Evolutionary conservation across 164 flowering plant genomes (phyloP).

Genomic region (Kingdonia uniflora): DNA sequence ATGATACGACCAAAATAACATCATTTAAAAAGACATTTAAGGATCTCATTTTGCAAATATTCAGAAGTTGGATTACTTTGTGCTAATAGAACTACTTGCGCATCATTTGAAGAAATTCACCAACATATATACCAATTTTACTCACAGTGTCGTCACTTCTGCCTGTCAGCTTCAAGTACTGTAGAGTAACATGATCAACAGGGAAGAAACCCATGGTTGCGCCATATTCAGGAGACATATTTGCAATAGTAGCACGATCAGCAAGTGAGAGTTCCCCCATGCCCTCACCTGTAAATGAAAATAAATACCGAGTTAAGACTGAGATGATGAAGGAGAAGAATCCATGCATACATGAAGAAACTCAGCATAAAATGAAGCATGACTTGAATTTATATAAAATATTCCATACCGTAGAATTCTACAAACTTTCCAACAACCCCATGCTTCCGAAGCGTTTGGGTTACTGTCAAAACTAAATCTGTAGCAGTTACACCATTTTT

Average conservation of each 20-base stretch:
- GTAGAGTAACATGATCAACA: slow-evolving; percentile 85
- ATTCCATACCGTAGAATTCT: slow-evolving; percentile 75
- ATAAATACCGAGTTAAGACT: not conserved
- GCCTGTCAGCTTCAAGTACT: slow-evolving; percentile 82
- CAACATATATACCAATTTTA: not conserved
- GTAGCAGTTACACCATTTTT: slow-evolving; percentile 67
- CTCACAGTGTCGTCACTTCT: slow-evolving; percentile 92
- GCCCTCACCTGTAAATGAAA: slow-evolving; percentile 53
- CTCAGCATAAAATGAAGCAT: too few relatives aligned
- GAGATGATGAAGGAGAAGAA: too few relatives aligned
- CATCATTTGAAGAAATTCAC: too few relatives aligned
- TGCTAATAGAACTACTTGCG: too few relatives aligned
- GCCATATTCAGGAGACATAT: slow-evolving; percentile 98
- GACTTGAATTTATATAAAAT: not conserved
- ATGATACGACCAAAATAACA: too few relatives aligned
- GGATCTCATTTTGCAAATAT: too few relatives aligned
- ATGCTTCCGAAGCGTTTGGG: slow-evolving; percentile 90
- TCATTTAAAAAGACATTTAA: too few relatives aligned
- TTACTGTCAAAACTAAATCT: slow-evolving; percentile 87
- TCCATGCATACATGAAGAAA: too few relatives aligned
- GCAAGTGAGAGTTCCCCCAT: slow-evolving; percentile 75
- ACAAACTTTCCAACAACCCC: slow-evolving; percentile 97
- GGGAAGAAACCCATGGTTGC: slow-evolving; percentile 99
- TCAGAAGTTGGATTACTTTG: too few relatives aligned
- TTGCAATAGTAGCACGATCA: slow-evolving; percentile 92